These are phyloP conservation scores for Chenopodium album DNA, from an alignment of 148 eudicot genomes.

Conservation along the genomic window DNA sequence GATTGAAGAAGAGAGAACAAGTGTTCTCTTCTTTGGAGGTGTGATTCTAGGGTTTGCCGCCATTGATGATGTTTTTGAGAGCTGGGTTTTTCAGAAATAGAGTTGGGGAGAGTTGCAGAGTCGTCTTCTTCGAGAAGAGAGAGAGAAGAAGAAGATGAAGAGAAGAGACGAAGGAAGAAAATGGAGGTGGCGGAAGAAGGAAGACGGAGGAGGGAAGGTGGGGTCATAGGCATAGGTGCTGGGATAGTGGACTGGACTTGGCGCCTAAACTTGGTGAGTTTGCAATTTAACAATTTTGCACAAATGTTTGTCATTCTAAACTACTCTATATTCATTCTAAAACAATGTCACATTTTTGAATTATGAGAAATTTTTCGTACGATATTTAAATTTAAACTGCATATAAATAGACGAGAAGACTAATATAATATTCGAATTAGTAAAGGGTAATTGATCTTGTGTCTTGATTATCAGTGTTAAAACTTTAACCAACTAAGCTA, in stretches of 20 bases:
- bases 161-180: slow-evolving; percentile 5
- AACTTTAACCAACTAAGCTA: no score
- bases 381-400: no score
- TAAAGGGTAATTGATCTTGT: no score
- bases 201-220: background rate
- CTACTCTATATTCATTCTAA: no score
- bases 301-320: no score
- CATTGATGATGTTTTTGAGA: slow-evolving; percentile 10
- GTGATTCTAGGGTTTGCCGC: background rate
- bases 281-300: no score
- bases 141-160: slow-evolving; percentile 17
- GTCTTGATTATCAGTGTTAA: no score
- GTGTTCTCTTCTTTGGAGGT: slow-evolving; percentile 17
- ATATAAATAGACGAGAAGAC: no score
- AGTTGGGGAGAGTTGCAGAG: background rate
- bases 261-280: slow-evolving; percentile 4
- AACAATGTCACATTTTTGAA: no score
- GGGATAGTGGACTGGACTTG: background rate
- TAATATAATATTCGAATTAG: no score
- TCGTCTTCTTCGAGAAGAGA: background rate
- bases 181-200: background rate
- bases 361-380: no score
- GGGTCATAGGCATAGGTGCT: slow-evolving; percentile 10
- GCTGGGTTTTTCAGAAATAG: background rate
- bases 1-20: slow-evolving; percentile 42